Base-by-base conservation (phyloP, 495 filamentous ascomycete genomes). In the Xylaria venustula region DNA sequence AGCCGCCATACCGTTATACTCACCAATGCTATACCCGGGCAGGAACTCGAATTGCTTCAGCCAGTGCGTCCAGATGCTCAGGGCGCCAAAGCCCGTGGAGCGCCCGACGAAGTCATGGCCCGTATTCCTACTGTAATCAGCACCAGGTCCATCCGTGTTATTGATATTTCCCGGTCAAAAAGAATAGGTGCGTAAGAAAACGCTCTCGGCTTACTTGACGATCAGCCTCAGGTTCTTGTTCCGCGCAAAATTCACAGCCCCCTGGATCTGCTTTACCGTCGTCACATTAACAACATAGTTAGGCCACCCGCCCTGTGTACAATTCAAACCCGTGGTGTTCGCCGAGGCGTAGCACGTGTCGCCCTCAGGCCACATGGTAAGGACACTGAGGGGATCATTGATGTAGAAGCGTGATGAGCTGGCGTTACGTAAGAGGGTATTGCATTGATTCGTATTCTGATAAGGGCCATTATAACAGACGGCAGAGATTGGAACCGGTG, bases 31-130 rank as follows among this genome's bases (percentile, higher is more conserved):
- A 26, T 83, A 71, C 0, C 41, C 34, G 12, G 64, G 65, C 14
- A 67, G 46, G 40, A 75, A 71, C 17, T 81, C 64, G 20, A 77
- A 73, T 37, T 71, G 71, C 52, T 83, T 78, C 44, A 82, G 55
- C 49, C 74, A 71, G 69, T 81, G 85, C 0, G 85, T 87, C 84
- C 85, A 88, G 54, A 88, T 73, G 46, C 77, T 76, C 11, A 88
- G 67, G 6, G 82, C 77, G 25, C 83, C 83, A 14, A 78, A 76
- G 42, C 83, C 80, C 2, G 62, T 61, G 3, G 71, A 81, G 60
- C 84, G 85, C 28, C 84, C 85, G 40, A 71, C 70, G 68, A 84
- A 87, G 64, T 89, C 86, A 57, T 90, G 87, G 20, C 88, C 87
- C 1, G 87, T 90, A 57, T 87, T 89, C 71, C 87, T 88, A 52